Evolutionary conservation across 1,284 basidiomycete species (phyloP).

Genomic region (Marasmius oreades): DNA sequence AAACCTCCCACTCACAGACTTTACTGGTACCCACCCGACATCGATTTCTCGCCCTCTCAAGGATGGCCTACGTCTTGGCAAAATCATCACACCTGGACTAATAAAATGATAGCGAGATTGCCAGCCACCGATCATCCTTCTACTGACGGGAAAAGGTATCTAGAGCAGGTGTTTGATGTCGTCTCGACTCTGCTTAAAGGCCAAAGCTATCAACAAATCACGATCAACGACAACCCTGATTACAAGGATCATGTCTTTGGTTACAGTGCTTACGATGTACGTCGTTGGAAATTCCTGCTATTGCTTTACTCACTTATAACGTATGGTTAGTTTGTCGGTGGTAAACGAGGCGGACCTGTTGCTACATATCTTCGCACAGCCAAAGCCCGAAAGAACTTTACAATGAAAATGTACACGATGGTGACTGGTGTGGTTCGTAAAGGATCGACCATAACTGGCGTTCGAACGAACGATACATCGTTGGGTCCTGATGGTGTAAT

Average conservation of each 20-base stretch:
- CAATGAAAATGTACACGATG: slow-evolving; percentile 42
- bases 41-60: slow-evolving; percentile 46
- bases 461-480: slow-evolving; percentile 56
- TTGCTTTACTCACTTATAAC: not conserved
- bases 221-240: slow-evolving; percentile 54
- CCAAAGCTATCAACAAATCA: slow-evolving; percentile 48
- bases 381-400: slow-evolving; percentile 49
- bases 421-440: slow-evolving; percentile 57
- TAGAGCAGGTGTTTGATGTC: slow-evolving; percentile 47
- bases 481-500: slow-evolving; percentile 52
- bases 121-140: slow-evolving; percentile 59
- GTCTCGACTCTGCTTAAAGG: slow-evolving; percentile 38
- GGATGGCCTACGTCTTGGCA: slow-evolving; percentile 58
- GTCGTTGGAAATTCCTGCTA: slow-evolving; percentile 18
- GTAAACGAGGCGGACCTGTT: slow-evolving; percentile 57
- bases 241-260: slow-evolving; percentile 58
- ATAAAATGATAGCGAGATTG: slow-evolving; percentile 45
- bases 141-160: slow-evolving; percentile 57
- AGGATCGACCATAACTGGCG: slow-evolving; percentile 54
- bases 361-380: slow-evolving; percentile 59
- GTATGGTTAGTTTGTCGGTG: slow-evolving; percentile 48
- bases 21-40: slow-evolving; percentile 52
- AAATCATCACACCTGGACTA: slow-evolving; percentile 47
- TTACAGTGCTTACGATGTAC: slow-evolving; percentile 52
- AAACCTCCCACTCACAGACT: slow-evolving; percentile 34